Evolutionary conservation across 1,284 basidiomycete genomes (phyloP).

Genomic region (Spongispora temasekensis): DNA sequence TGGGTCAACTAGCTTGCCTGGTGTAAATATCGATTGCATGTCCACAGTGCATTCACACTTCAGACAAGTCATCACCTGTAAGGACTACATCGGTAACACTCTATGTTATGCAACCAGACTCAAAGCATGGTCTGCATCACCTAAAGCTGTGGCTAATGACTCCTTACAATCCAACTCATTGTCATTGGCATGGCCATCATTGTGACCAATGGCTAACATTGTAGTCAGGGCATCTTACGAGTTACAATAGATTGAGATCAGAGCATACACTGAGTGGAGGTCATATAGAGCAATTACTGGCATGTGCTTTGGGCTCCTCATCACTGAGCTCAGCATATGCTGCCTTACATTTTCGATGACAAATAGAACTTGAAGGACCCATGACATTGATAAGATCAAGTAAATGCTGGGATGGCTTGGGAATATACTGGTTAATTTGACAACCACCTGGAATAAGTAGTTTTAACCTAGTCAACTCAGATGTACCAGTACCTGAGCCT

Average conservation of each 20-base stretch:
- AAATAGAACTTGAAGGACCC: not conserved
- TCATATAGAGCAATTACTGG: not conserved
- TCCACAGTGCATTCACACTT: not conserved
- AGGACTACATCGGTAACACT: not conserved
- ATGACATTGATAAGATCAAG: not conserved
- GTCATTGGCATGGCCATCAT: not conserved
- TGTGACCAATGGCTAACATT: not conserved
- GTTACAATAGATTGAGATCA: not conserved
- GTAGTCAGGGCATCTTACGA: not conserved
- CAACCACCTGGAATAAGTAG: not conserved
- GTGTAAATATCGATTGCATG: not conserved
- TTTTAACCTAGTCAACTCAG: not conserved
- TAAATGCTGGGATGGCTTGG: not conserved
- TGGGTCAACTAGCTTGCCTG: not conserved
- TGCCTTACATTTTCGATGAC: not conserved
- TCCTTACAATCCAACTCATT: not conserved
- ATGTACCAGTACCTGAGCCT: not conserved
- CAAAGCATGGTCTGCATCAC: not conserved
- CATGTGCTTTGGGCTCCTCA: not conserved
- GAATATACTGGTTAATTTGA: not conserved
- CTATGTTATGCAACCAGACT: not conserved
- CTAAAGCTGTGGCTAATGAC: not conserved
- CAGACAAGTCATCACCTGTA: not conserved
- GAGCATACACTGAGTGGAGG: not conserved
- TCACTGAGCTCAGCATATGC: not conserved